A percentile compares a stretch with the other conserved stretches of the same genome.
These are phyloP conservation scores for Ophiostoma ulmi DNA, from an alignment of 2,329 filamentous ascomycete genomes.

Conservation along the genomic window DNA sequence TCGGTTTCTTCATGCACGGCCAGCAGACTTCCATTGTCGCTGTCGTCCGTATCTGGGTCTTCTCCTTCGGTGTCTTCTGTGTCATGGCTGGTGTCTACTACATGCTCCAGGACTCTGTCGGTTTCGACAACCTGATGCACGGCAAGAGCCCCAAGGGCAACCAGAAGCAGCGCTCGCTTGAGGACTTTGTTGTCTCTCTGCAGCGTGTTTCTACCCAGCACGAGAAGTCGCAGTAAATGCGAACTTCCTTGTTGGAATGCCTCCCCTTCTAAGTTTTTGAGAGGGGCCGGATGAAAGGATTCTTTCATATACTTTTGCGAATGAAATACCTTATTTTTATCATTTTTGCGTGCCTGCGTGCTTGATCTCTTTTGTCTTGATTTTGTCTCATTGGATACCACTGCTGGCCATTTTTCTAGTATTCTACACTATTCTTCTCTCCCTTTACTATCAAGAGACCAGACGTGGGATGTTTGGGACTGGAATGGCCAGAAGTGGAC, in stretches of 20 bases:
- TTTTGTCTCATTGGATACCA: slow-evolving; percentile 2
- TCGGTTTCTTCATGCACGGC: slow-evolving; percentile 70
- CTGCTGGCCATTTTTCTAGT: background rate
- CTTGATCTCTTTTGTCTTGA: background rate
- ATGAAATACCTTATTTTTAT: slow-evolving; percentile 13
- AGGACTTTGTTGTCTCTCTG: slow-evolving; percentile 86
- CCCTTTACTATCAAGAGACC: background rate
- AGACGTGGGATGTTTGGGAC: background rate
- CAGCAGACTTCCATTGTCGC: slow-evolving; percentile 67
- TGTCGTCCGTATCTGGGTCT: slow-evolving; percentile 84
- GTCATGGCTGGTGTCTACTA: slow-evolving; percentile 67
- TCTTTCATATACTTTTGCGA: slow-evolving; percentile 10
- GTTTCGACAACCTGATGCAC: slow-evolving; percentile 91
- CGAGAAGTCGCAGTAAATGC: slow-evolving; percentile 70
- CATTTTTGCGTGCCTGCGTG: slow-evolving; percentile 4
- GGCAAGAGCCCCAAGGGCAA: slow-evolving; percentile 77
- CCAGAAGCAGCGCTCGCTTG: slow-evolving; percentile 76
- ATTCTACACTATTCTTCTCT: background rate
- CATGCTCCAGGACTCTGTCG: slow-evolving; percentile 71
- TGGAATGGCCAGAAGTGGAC: background rate
- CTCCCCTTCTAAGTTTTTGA: slow-evolving; percentile 20
- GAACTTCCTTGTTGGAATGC: background rate
- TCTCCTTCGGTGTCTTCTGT: slow-evolving; percentile 84
- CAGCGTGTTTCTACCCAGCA: slow-evolving; percentile 89
- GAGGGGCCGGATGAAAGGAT: slow-evolving; percentile 25